phyloP scores from a whole-genome alignment of 2,329 filamentous ascomycete genomes.

The Aspergillus puulaauensis region DNA sequence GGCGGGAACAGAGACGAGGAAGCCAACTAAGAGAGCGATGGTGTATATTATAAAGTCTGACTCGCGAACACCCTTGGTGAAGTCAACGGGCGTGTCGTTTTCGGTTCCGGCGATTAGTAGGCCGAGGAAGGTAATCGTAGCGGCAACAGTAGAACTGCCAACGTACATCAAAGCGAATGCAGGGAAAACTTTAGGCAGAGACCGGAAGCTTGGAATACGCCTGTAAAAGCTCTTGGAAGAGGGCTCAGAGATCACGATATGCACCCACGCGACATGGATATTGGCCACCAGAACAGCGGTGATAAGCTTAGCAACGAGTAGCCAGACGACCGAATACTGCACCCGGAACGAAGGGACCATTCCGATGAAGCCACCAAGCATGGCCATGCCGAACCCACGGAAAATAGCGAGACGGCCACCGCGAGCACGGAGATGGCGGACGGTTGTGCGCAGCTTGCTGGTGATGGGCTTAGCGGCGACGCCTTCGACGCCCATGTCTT shows the following conservation, averaged over 20 bases:
- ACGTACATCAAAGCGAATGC: constrained; percentile 63
- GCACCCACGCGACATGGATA: constrained; percentile 76
- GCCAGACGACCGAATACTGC: constrained; percentile 39
- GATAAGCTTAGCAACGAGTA: constrained; percentile 55
- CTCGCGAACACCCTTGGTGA: too few relatives aligned
- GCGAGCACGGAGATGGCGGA: constrained; percentile 61
- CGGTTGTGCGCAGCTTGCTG: constrained; percentile 56
- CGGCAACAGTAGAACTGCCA: constrained; percentile 40
- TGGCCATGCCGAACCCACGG: constrained; percentile 62
- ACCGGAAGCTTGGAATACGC: constrained; percentile 66
- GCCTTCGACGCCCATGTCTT: constrained; percentile 41
- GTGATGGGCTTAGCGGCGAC: constrained; percentile 61
- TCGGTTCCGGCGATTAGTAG: constrained; percentile 17
- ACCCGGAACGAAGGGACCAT: constrained; percentile 30
- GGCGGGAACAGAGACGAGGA: constrained; percentile 72
- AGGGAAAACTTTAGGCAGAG: constrained; percentile 70
- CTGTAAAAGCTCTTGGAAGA: constrained; percentile 64
- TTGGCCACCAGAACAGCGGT: constrained; percentile 64
- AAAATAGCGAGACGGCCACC: constrained; percentile 67
- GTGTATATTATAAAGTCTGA: constrained; percentile 28
- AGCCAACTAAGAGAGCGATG: constrained; percentile 49
- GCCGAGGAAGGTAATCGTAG: constrained; percentile 45
- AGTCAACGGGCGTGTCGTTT: too few relatives aligned
- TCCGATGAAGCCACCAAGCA: too few relatives aligned
- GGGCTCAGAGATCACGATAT: constrained; percentile 75